Base-by-base conservation (phyloP, 129 eudicot genomes). In the Escallonia rubra region DNA sequence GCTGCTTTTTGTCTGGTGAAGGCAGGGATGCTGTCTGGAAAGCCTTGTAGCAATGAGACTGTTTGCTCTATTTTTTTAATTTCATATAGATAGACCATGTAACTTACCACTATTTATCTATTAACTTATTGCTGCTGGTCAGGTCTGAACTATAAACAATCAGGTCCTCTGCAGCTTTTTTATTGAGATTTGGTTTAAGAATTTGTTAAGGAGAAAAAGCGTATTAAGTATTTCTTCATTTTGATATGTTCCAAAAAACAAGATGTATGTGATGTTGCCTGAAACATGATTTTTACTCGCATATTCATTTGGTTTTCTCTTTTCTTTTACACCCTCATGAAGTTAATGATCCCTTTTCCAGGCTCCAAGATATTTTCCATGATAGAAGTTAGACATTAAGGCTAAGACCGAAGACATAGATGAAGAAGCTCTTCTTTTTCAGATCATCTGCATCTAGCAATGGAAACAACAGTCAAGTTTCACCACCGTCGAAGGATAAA, bases 351-450 rank as follows among this genome's bases (percentile, higher is more conserved):
- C 34, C 15, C 41, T 76, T n/a, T 54, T 10, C 42, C 52, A 63
- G 71, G 67, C 70, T 10, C 51, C 39, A 57, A 51, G 76, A n/a
- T 41, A 49, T 7, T 46, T 67, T 62, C 39, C 58, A 41, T 56
- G 63, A 66, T 65, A 68, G 71, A 67, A 49, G 53, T 39, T 73
- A 6, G 61, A 64, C 50, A 23, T 40, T 34, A 43, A 52, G 47
- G 65, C 41, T 51, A 60, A 53, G 12, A 79, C 54, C 51, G 70
- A 59, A 50, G 48, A 67, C 40, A 67, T 52, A 66, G 72, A 93
- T 93, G 96, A 94, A 89, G 83, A 94, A 90, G 66, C 82, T 89
- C 41, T 94, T 94, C 77, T 89, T 83, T 78, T 90, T 94, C 81
- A 79, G 83, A 77, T 81, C 97, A 57, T 83, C 87, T 10, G 65